A percentile compares a stretch with the other conserved stretches of the same genome.
Conservation (phyloP, 2,329 filamentous ascomycete species). For the Westerdykella sp. region DNA sequence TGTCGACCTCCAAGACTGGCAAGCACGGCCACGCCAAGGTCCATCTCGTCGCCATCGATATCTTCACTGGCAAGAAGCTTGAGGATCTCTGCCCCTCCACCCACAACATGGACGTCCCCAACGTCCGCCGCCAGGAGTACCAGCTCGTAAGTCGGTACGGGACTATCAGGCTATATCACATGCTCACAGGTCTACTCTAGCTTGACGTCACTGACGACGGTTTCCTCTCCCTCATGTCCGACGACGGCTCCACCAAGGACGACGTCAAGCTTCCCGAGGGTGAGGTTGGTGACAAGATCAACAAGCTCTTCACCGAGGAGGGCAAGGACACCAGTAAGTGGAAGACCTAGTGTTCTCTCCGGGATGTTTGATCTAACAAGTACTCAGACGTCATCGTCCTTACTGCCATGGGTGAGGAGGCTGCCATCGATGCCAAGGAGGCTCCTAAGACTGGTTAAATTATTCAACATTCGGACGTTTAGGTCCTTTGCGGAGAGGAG, state of each 20-base stretch:
- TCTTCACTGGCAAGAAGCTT: constrained; percentile 99
- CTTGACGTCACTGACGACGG: constrained; percentile 90
- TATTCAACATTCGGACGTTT: constrained; percentile 15
- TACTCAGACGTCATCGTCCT: constrained; percentile 77
- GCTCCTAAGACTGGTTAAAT: constrained; percentile 52
- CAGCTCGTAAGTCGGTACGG: constrained; percentile 67
- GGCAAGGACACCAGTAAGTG: constrained; percentile 89
- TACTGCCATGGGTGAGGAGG: constrained; percentile 93
- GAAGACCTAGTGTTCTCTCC: not conserved
- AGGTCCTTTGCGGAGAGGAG: constrained; percentile 22
- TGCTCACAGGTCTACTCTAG: constrained; percentile 43
- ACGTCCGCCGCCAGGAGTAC: constrained; percentile 85
- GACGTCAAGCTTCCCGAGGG: constrained; percentile 90
- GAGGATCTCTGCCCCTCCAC: constrained; percentile 99
- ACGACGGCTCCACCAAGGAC: constrained; percentile 82
- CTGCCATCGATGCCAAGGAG: constrained; percentile 90
- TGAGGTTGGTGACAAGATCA: constrained; percentile 83
- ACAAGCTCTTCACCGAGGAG: constrained; percentile 70
- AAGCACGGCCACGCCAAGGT: constrained; percentile 99
- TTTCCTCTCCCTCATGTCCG: constrained; percentile 89
- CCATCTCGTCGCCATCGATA: constrained; percentile 94
- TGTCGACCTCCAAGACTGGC: constrained; percentile 99
- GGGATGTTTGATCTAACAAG: constrained; percentile 13
- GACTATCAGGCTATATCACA: constrained; percentile 1
- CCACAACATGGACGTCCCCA: constrained; percentile 95